A percentile compares a stretch with the other conserved stretches of the same genome.
phyloP scores from a whole-genome alignment of 306 rosid genomes.

The Pterocarpus santalinus region DNA sequence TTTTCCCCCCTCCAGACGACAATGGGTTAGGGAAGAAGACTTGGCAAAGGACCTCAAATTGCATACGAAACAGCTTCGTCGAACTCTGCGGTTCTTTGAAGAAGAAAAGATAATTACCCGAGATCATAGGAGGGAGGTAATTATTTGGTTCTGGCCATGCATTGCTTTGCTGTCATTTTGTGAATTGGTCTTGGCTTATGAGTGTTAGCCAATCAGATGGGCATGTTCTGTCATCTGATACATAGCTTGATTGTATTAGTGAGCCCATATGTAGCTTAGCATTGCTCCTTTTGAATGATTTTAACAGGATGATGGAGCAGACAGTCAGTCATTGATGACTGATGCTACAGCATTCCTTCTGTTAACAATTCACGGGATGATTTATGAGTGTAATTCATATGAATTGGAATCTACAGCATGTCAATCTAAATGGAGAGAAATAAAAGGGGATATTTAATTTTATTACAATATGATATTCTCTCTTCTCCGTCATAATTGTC shows the following conservation, averaged over 20 bases:
- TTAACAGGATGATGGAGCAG: neutral
- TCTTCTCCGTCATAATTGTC: neutral
- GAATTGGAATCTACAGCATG: constrained; percentile 2
- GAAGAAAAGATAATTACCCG: constrained; percentile 93
- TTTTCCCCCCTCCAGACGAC: constrained; percentile 59
- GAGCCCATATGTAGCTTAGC: too few relatives aligned
- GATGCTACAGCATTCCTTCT: neutral
- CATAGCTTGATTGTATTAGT: neutral
- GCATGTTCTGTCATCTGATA: constrained; percentile 19
- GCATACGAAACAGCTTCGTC: constrained; percentile 93
- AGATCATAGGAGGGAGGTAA: constrained; percentile 91
- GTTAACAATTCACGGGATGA: constrained; percentile 9
- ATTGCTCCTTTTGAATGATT: neutral
- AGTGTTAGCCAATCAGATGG: neutral
- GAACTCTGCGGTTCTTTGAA: constrained; percentile 85
- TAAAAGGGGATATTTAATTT: constrained; percentile 5
- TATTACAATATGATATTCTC: neutral
- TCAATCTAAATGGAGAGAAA: neutral
- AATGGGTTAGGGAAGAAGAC: constrained; percentile 99
- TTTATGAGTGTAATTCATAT: neutral
- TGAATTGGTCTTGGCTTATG: constrained; percentile 1
- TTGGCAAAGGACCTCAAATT: constrained; percentile 95
- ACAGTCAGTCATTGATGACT: neutral
- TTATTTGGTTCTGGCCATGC: constrained; percentile 32
- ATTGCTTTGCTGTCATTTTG: constrained; percentile 20